Conservation (phyloP, 2,329 filamentous ascomycete genomes). For the Parastagonospora nodorum region DNA sequence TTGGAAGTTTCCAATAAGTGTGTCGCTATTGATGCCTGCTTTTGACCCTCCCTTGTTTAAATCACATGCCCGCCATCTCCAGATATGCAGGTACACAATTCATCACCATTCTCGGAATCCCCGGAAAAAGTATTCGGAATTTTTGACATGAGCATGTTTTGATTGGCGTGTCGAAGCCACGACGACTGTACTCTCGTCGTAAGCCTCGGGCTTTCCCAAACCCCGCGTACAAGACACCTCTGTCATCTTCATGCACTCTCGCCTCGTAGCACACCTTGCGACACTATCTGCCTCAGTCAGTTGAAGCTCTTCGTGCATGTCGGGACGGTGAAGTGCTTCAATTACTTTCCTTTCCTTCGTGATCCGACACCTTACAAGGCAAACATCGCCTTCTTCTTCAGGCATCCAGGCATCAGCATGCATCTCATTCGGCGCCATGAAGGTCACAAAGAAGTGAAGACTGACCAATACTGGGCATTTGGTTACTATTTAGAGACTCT, state of each 20-base stretch:
- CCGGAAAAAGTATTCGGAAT: not conserved
- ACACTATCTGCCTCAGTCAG: not conserved
- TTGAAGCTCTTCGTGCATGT: not conserved
- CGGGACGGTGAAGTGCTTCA: not conserved
- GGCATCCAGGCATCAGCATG: constrained; percentile 11
- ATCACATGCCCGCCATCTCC: not conserved
- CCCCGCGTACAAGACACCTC: not conserved
- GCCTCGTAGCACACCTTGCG: not conserved
- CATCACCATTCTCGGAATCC: too few relatives aligned
- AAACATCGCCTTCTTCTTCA: not conserved
- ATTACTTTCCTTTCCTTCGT: not conserved
- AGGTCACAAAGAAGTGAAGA: constrained; percentile 30
- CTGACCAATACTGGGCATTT: constrained; percentile 35
- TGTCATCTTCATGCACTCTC: constrained; percentile 17
- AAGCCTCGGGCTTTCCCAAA: constrained; percentile 4
- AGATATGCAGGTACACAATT: too few relatives aligned
- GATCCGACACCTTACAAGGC: not conserved
- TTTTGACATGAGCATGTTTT: constrained; percentile 18
- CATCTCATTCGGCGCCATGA: constrained; percentile 24
- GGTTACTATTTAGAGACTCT: constrained; percentile 62
- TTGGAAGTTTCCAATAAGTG: constrained; percentile 15
- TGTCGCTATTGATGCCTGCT: constrained; percentile 12
- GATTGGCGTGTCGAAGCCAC: constrained; percentile 5
- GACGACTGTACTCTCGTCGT: not conserved
- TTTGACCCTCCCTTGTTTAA: not conserved